Evolutionary conservation across 805 yeast genomes (phyloP).

Genomic region (Kazachstania martiniae): DNA sequence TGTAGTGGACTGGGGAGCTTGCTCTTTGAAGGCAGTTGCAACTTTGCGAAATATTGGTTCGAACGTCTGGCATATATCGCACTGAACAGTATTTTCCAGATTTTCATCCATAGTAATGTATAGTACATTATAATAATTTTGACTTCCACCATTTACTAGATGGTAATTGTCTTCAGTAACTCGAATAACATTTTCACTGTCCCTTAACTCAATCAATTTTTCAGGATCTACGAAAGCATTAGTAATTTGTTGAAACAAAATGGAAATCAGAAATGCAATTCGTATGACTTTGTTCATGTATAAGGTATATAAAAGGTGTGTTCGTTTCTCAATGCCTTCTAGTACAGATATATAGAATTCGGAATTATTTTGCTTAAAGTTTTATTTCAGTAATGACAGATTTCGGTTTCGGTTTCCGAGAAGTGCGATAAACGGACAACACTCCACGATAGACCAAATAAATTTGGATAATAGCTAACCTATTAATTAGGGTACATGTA

Average conservation of each 20-base stretch:
- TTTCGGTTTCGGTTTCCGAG: no score
- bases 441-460: no score
- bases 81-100: slow-evolving; percentile 18
- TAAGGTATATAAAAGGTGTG: no score
- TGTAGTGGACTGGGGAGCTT: slow-evolving; percentile 33
- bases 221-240: slow-evolving; percentile 3
- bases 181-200: slow-evolving; percentile 31
- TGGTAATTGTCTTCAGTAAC: slow-evolving; percentile 33
- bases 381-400: no score
- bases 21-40: slow-evolving; percentile 33
- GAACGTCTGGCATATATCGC: slow-evolving; percentile 35
- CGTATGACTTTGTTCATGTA: no score
- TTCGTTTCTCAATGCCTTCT: no score
- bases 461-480: no score
- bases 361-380: no score
- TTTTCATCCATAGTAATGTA: slow-evolving; percentile 40
- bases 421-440: no score
- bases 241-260: not conserved
- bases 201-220: slow-evolving; percentile 11
- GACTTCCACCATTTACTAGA: slow-evolving; percentile 33
- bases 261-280: no score
- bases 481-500: no score
- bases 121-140: slow-evolving; percentile 42
- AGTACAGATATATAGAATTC: no score
- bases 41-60: slow-evolving; percentile 33